phyloP scores from a whole-genome alignment of 768 basidiomycete genomes.

The Tulasnella sp. region DNA sequence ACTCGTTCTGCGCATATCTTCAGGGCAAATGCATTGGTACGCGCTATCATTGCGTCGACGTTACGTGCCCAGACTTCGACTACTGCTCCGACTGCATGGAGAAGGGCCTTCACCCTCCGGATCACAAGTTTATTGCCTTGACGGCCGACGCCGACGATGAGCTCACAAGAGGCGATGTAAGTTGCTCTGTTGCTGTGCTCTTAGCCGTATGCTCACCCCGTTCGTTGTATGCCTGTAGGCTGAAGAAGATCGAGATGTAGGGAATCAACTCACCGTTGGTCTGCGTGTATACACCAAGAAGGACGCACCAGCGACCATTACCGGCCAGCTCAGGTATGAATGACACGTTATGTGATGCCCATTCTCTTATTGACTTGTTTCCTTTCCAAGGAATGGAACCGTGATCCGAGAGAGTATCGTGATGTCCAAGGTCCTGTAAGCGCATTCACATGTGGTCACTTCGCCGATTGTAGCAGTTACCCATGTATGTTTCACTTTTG shows the following conservation, averaged over 20 bases:
- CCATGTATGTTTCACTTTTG: too few relatives aligned
- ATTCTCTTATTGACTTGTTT: too few relatives aligned
- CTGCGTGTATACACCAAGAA: conserved; percentile 11
- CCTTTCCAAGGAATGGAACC: too few relatives aligned
- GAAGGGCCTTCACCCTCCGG: too few relatives aligned
- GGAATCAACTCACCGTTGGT: neutral
- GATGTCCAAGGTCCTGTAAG: too few relatives aligned
- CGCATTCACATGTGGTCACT: too few relatives aligned
- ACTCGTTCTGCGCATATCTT: neutral
- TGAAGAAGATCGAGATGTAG: neutral
- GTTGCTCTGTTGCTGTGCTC: neutral
- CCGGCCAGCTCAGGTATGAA: conserved; percentile 2
- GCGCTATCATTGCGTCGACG: conserved; percentile 3
- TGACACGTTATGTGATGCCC: too few relatives aligned
- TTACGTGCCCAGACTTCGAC: neutral
- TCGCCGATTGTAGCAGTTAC: too few relatives aligned
- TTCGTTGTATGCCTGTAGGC: too few relatives aligned
- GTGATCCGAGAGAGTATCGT: too few relatives aligned
- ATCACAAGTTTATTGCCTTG: neutral
- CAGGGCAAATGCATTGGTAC: neutral
- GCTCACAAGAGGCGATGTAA: too few relatives aligned
- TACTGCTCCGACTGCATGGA: conserved; percentile 1
- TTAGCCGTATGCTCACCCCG: neutral
- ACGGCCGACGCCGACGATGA: neutral
- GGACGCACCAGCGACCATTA: neutral